Base-by-base conservation (phyloP, 2,329 filamentous ascomycete species). In the Purpureocillium takamizusanense region DNA sequence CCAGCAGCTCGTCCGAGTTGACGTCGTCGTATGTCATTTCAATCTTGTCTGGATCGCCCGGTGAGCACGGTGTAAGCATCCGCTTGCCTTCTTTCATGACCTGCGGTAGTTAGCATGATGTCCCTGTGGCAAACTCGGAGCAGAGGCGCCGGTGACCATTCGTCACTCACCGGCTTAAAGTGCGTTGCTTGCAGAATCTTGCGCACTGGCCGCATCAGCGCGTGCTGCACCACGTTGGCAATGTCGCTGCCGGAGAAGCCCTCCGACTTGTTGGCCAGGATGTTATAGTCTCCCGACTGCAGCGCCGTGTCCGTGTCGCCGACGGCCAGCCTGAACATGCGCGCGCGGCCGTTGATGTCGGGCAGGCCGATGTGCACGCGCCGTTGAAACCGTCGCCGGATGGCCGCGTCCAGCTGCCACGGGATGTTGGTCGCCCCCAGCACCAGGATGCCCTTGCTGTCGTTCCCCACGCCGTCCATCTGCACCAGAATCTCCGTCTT, bases 401-500 rank as follows among this genome's bases (percentile, higher is more conserved):
- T 98, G 51, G 92, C 92, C 10, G 87, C 85, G 60, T 98, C 92
- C 35, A 98, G 74, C 69, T 98, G 90, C 92, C 92, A 98, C 14
- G 92, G 92, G 45, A 98, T 97, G 59, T 98, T 98, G 40, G 92
- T 98, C 38, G 92, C 92, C 43, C 92, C 92, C 4, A 98, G 76
- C 31, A 98, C 94, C 17, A 98, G 70, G 8, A 98, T 90, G 15
- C 90, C 92, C 53, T 84, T 88, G 45, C 84, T 90, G 62, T 98
- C 92, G 46, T 94, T 90, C 46, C 92, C 94, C 9, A 98, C 92
- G 65, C 92, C 94, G 53, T 98, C 92, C 92, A 98, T 98, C 63
- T 98, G 92, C 14, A 98, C 90, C 12, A 98, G 79, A 54, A 98
- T 80, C 63, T 98, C 92, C 1, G 92, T 98, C 68, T 98, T 98